Base-by-base conservation (phyloP, 768 basidiomycete species). In the Gautieria morchelliformis region DNA sequence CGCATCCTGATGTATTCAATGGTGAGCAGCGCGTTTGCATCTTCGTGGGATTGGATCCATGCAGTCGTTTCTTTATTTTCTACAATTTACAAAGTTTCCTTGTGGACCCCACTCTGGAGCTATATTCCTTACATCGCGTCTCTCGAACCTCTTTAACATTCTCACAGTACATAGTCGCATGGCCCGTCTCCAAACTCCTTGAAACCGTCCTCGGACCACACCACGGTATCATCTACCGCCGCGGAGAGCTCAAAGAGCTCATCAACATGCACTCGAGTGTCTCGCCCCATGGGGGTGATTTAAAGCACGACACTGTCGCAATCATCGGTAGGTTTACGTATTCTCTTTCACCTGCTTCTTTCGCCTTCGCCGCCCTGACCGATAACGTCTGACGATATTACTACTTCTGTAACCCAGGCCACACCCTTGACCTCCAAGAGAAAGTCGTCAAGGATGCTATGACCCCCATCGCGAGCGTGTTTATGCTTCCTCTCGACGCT, bases 201-300 rank as follows among this genome's bases (percentile, higher is more conserved):
- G 87, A 92, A 63, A 78, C 81, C 58, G 79, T 78, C 3, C 78
- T 95, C 5, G 92, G 92, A 5, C 72, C 84, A 0, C 89, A 93
- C 68, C 89, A 93, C 65, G 93, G 93, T 22, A 91, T 94, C 66
- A 91, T 94, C 50, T 95, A 94, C 64, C 80, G 92, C 7, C 79
- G 91, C 54, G 81, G 78, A 58, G 89, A 95, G 66, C 76, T 95
- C 30, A 92, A 93, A 64, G 92, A 94, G 66, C 73, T 95, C 27
- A 93, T 95, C 58, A 89, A 90, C 1, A 82, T 94, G 81, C 93
- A 95, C 61, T 84, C 83, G 2, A 81, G 79, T 0, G 77, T 77
- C 33, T 84, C 80, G 5, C 68, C 65, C 5, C 85, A 84, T 58
- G 91, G 90, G 12, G 93, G 93, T 11, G 93, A 95, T 66, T 73